phyloP scores from a whole-genome alignment of 805 yeast species.

The Metschnikowia corniflorae region DNA sequence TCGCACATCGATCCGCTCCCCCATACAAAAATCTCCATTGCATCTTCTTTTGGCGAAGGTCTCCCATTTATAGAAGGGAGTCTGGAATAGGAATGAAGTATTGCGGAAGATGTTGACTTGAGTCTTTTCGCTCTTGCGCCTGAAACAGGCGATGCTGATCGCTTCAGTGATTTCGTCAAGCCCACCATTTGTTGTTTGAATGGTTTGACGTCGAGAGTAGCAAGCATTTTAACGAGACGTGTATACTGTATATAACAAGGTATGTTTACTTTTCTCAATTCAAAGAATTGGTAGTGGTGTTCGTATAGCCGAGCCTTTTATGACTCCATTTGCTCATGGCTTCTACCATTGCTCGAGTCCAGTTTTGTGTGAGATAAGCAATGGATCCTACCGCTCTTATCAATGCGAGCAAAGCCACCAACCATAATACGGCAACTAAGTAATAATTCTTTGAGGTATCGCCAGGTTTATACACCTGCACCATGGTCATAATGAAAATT shows the following conservation, averaged over 20 bases:
- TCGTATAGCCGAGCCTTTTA: constrained; percentile 35
- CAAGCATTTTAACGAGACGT: too few species aligned
- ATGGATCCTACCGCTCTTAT: constrained; percentile 82
- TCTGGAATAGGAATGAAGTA: constrained; percentile 47
- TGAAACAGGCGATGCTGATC: constrained; percentile 15
- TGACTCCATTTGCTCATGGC: constrained; percentile 41
- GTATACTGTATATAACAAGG: constrained; percentile 4
- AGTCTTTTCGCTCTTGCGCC: constrained; percentile 24
- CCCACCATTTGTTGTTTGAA: constrained; percentile 52
- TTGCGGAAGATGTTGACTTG: constrained; percentile 36
- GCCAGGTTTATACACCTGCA: constrained; percentile 73
- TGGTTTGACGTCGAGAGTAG: too few species aligned
- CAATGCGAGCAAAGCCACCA: constrained; percentile 80
- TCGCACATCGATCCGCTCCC: constrained; percentile 98
- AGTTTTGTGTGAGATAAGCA: constrained; percentile 52
- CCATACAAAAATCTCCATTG: constrained; percentile 83
- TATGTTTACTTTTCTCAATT: constrained; percentile 15
- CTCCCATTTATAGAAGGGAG: constrained; percentile 44
- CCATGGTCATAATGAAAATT: constrained; percentile 78
- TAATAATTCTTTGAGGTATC: constrained; percentile 62
- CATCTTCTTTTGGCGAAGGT: constrained; percentile 38
- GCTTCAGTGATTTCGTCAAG: constrained; percentile 35
- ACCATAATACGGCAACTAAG: constrained; percentile 82
- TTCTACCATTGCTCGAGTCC: constrained; percentile 37
- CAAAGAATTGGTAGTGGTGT: constrained; percentile 33